A percentile compares a stretch with the other conserved stretches of the same genome.
phyloP scores from a whole-genome alignment of 2,329 filamentous ascomycete species.

The Triangularia verruculosa region DNA sequence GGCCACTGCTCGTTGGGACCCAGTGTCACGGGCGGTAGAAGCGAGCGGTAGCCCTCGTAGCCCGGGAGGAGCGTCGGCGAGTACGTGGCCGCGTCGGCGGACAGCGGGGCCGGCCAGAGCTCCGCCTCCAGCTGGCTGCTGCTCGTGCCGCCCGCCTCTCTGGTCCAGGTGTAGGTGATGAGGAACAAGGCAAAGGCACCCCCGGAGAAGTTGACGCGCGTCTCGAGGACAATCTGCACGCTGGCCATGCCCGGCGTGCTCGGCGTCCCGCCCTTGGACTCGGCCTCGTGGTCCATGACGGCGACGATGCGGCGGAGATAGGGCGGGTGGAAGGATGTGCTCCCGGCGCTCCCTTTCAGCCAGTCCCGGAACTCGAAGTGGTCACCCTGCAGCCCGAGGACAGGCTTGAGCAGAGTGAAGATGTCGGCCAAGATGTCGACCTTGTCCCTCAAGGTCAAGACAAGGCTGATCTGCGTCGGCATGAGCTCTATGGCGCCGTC shows the following conservation, averaged over 20 bases:
- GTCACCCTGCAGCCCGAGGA: constrained; percentile 7
- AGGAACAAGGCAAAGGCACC: constrained; percentile 8
- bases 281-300: constrained; percentile 1
- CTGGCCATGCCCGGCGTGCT: constrained; percentile 8
- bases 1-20: constrained; percentile 1
- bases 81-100: no score
- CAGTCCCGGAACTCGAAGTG: constrained; percentile 8
- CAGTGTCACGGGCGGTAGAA: constrained; percentile 7
- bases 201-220: constrained; percentile 9
- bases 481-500: constrained; percentile 4
- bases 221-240: constrained; percentile 10
- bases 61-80: neutral
- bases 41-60: constrained; percentile 6
- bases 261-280: constrained; percentile 4
- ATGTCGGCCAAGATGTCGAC: constrained; percentile 4
- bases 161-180: constrained; percentile 8
- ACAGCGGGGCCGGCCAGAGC: constrained; percentile 1
- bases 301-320: constrained; percentile 9
- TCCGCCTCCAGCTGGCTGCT: neutral
- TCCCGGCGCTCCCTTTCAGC: constrained; percentile 1
- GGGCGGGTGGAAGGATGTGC: constrained; percentile 3
- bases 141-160: constrained; percentile 3
- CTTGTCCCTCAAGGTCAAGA: constrained; percentile 4
- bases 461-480: constrained; percentile 1
- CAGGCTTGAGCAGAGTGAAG: constrained; percentile 1